These are phyloP conservation scores for Erodium texanum DNA, from an alignment of 441 rosid species.

Conservation along the genomic window DNA sequence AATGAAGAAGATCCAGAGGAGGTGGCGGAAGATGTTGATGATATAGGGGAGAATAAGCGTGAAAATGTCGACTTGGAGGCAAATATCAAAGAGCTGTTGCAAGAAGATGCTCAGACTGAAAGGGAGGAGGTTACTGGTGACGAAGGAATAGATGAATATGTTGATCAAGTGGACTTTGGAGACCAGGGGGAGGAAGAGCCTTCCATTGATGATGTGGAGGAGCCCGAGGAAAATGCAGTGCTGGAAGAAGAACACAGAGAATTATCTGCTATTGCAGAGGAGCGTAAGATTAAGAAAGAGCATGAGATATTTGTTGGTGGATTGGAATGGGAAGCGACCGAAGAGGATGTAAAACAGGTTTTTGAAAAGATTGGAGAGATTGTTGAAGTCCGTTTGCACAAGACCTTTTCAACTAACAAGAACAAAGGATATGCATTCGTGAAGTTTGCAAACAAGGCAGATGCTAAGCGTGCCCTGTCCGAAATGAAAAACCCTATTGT, in stretches of 20 bases:
- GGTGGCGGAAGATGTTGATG: conserved; percentile 15
- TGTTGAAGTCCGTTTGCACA: conserved; percentile 47
- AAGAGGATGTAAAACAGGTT: conserved; percentile 47
- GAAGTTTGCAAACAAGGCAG: conserved; percentile 48
- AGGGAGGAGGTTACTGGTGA: conserved; percentile 32
- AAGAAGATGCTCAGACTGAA: conserved; percentile 20
- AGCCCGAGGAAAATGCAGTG: conserved; percentile 35
- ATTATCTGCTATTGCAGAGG: conserved; percentile 39
- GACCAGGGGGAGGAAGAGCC: conserved; percentile 49
- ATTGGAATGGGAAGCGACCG: conserved; percentile 46
- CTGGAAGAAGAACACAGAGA: conserved; percentile 47
- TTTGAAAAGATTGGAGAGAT: conserved; percentile 54
- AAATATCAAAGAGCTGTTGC: conserved; percentile 16
- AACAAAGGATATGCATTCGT: conserved; percentile 59
- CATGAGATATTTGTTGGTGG: conserved; percentile 63
- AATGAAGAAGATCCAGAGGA: not conserved
- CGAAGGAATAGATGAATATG: conserved; percentile 48
- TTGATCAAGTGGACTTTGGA: conserved; percentile 48
- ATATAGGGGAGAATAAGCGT: conserved; percentile 17
- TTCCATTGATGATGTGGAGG: conserved; percentile 46
- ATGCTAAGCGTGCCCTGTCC: conserved; percentile 42
- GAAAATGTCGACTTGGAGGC: conserved; percentile 18
- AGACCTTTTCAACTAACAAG: conserved; percentile 33
- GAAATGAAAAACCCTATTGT: conserved; percentile 69
- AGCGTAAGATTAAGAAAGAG: conserved; percentile 48